phyloP scores from a whole-genome alignment of 2,329 filamentous ascomycete species.

The Talaromyces marneffei region DNA sequence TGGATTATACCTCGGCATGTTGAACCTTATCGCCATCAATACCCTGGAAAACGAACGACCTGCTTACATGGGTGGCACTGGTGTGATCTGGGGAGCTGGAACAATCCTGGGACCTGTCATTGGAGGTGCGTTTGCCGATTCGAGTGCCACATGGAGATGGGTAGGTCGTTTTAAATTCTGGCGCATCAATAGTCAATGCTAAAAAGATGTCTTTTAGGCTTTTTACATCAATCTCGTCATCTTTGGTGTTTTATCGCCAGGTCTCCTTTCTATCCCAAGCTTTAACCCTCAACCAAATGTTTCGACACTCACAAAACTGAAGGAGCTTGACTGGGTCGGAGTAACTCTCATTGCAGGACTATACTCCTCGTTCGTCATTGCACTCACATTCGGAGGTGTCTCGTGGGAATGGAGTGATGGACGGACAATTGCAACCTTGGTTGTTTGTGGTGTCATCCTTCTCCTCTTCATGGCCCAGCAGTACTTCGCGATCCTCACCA shows the following conservation, averaged over 20 bases:
- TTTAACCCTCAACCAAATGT: background rate
- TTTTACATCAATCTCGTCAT: constrained; percentile 31
- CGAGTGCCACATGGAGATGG: constrained; percentile 23
- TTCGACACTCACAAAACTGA: background rate
- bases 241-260: constrained; percentile 38
- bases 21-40: constrained; percentile 20
- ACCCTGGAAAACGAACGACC: constrained; percentile 20
- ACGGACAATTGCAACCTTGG: background rate
- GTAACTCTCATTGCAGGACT: background rate
- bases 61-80: constrained; percentile 23
- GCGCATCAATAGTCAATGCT: background rate
- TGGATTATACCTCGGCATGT: constrained; percentile 29
- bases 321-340: background rate
- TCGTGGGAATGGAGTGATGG: background rate
- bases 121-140: constrained; percentile 30
- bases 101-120: constrained; percentile 33
- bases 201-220: constrained; percentile 16
- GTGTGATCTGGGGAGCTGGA: constrained; percentile 29
- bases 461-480: background rate
- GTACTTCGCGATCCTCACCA: background rate
- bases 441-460: background rate
- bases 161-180: constrained; percentile 29
- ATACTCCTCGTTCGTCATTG: background rate
- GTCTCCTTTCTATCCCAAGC: constrained; percentile 15
- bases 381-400: background rate